phyloP scores from a whole-genome alignment of 1,139 yeast species.

The Yamadazyma sp. region DNA sequence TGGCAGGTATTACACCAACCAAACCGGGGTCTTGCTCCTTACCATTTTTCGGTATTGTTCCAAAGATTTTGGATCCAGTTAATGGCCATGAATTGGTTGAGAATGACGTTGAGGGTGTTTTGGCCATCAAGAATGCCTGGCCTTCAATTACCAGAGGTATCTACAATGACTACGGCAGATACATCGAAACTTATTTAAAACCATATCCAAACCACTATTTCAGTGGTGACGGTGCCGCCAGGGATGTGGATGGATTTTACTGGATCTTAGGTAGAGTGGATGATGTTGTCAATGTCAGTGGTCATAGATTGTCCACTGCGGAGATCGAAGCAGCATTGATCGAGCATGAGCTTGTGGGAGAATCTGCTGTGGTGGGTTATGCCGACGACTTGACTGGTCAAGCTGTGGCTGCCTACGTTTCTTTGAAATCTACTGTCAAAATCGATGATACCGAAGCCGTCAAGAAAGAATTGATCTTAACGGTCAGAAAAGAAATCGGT shows the following conservation, averaged over 20 bases:
- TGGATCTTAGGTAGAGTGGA: conserved; percentile 99
- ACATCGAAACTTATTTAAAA: conserved; percentile 87
- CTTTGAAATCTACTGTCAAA: conserved; percentile 49
- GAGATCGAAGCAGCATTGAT: conserved; percentile 86
- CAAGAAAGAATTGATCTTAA: conserved; percentile 67
- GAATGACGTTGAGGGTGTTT: conserved; percentile 94
- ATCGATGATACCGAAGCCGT: conserved; percentile 52
- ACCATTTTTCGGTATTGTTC: conserved; percentile 93
- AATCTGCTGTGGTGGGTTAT: conserved; percentile 78
- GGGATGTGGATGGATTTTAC: conserved; percentile 95
- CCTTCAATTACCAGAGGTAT: conserved; percentile 98
- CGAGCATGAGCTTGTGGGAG: conserved; percentile 69
- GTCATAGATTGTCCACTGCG: conserved; percentile 95
- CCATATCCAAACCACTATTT: conserved; percentile 97
- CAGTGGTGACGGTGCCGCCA: conserved; percentile 98
- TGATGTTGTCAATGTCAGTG: conserved; percentile 96
- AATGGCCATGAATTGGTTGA: conserved; percentile 80
- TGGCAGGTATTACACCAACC: conserved; percentile 92
- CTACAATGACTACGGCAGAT: conserved; percentile 86
- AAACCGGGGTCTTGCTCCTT: conserved; percentile 97
- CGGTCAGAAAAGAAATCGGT: conserved; percentile 79
- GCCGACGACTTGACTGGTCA: conserved; percentile 82
- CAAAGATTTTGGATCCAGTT: conserved; percentile 90
- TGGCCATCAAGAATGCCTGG: conserved; percentile 89
- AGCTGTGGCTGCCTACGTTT: conserved; percentile 80